A percentile compares a stretch with the other conserved stretches of the same genome.
Evolutionary conservation across 1,284 basidiomycete species (phyloP).

Genomic region (Ganoderma leucocontextum): DNA sequence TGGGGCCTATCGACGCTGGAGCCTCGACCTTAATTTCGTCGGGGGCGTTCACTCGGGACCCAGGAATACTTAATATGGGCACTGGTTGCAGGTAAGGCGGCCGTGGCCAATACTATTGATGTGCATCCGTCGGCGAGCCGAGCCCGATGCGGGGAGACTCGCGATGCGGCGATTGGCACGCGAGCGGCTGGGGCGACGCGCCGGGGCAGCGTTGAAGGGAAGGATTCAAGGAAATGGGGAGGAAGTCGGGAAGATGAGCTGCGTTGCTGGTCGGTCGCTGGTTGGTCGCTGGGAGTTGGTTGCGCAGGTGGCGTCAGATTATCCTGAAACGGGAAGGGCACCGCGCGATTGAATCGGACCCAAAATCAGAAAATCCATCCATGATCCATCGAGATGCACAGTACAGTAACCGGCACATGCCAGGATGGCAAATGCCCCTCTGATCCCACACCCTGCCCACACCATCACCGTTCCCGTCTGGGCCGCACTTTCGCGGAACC

Average conservation of each 20-base stretch:
- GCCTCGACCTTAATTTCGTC: background rate
- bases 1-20: background rate
- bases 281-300: background rate
- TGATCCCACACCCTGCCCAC: conserved; percentile 7
- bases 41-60: background rate
- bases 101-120: background rate
- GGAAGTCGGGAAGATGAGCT: conserved; percentile 3
- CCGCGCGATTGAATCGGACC: conserved; percentile 6
- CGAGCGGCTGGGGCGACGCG: background rate
- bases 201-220: background rate
- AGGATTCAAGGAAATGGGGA: background rate
- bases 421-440: conserved; percentile 1
- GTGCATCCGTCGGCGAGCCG: background rate
- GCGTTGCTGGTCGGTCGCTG: background rate
- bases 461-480: background rate
- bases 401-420: background rate
- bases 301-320: conserved; percentile 1
- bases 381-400: background rate
- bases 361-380: background rate
- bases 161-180: conserved; percentile 1
- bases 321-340: background rate
- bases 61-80: background rate
- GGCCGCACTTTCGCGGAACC: conserved; percentile 1
- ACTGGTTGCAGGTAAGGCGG: background rate
- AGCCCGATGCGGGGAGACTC: background rate